Evolutionary conservation across 2,329 filamentous ascomycete species (phyloP).

Genomic region (Penicillium frequentans): DNA sequence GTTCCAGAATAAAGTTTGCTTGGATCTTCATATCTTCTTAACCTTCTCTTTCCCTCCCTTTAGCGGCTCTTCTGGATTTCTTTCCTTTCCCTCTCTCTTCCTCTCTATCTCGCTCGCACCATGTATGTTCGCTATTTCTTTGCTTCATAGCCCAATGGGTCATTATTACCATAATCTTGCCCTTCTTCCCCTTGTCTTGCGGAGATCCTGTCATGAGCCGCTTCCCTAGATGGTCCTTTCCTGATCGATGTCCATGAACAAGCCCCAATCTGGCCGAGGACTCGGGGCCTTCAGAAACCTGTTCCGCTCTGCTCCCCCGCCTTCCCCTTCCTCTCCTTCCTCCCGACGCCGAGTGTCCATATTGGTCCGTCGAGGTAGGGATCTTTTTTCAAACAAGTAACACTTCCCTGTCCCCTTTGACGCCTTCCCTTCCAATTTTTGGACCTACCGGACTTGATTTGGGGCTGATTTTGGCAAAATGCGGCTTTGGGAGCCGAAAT

Average conservation of each 20-base stretch:
- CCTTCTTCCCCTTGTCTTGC: background rate
- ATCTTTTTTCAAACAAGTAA: conserved; percentile 36
- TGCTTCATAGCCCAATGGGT: conserved; percentile 20
- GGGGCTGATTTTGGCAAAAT: background rate
- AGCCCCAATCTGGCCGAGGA: conserved; percentile 32
- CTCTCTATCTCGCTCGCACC: conserved; percentile 1
- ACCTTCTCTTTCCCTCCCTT: background rate
- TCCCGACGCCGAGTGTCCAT: conserved; percentile 32
- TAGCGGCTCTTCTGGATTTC: background rate
- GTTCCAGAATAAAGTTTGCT: conserved; percentile 22
- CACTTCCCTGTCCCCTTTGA: conserved; percentile 4
- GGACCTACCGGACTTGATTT: background rate
- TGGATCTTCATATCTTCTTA: conserved; percentile 2
- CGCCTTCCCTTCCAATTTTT: background rate
- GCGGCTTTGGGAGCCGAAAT: conserved; percentile 7
- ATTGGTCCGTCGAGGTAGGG: conserved; percentile 37
- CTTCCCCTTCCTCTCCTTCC: conserved; percentile 27
- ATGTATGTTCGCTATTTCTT: conserved; percentile 26
- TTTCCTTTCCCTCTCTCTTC: background rate
- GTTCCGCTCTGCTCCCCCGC: conserved; percentile 30
- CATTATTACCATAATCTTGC: conserved; percentile 3
- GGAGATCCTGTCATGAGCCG: conserved; percentile 23
- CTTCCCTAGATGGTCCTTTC: conserved; percentile 29
- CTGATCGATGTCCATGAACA: conserved; percentile 40
- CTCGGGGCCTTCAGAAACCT: conserved; percentile 34